Base-by-base conservation (phyloP, 176 grass and related monocot species). In the Chrysopogon serrulatus region DNA sequence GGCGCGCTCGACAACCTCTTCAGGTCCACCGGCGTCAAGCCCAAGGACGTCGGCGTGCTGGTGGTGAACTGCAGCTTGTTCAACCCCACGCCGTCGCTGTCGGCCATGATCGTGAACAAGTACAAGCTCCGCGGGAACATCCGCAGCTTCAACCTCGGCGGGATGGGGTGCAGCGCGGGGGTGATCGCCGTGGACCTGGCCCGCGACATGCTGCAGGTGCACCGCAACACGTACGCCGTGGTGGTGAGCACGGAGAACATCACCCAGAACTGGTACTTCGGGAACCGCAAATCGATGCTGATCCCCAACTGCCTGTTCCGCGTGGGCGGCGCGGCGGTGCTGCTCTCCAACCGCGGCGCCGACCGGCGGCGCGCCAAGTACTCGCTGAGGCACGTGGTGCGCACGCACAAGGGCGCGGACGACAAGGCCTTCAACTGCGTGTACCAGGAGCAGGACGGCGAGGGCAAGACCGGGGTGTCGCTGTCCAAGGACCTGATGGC, bases 191-290 rank as follows among this genome's bases (percentile, higher is more conserved):
- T 98, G 27, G 91, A 88, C 83, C 96, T 98, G 8, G 96, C 93
- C 0, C 72, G 81, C 2, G 91, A 98, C 67, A 92, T 95, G 83
- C 89, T 98, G 5, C 93, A 93, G 89, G 93, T 90, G 76, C 87
- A 98, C 78, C 66, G 83, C 72, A 80, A 67, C 79, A 75, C 91
- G 43, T 92, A 98, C 85, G 96, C 93, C 44, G 82, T 95, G 21
- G 91, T 98, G 47, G 91, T 98, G 36, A 95, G 90, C 88, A 98
- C 83, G 77, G 96, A 97, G 85, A 97, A 94, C 92, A 94, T 97
- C 86, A 97, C 95, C 19, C 92, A 92, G 81, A 97, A 97, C 74
- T 94, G 92, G 92, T 97, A 97, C 80, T 94, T 91, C 28, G 95
- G 95, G 10, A 92, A 92, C 81, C 92, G 80, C 73, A 97, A 97